Percentiles rank a stretch among this genome's conserved stretches.
Evolutionary conservation across 2,329 filamentous ascomycete species (phyloP).

Genomic region (Fusarium palustre): DNA sequence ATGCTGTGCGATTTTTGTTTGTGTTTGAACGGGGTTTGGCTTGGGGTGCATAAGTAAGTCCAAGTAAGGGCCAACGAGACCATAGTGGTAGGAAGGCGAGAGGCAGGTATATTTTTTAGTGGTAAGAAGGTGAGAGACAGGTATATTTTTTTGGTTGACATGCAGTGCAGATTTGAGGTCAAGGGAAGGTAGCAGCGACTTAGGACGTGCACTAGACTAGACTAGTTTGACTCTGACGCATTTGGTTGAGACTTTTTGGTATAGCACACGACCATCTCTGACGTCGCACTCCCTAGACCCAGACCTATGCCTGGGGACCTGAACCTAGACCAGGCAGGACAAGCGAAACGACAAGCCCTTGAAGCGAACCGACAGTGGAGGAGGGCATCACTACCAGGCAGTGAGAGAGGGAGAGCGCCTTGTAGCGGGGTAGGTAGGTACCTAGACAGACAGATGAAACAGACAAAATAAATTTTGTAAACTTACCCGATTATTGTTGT

Average conservation of each 20-base stretch:
- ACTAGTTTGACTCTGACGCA: constrained; percentile 45
- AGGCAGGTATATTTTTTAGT: not conserved
- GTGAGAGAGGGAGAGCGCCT: not conserved
- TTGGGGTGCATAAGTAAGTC: constrained; percentile 29
- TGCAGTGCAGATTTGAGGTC: constrained; percentile 34
- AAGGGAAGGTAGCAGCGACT: constrained; percentile 46
- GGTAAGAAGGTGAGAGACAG: not conserved
- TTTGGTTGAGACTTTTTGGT: constrained; percentile 47
- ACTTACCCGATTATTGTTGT: not conserved
- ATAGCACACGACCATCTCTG: constrained; percentile 52
- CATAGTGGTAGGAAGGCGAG: not conserved
- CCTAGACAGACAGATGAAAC: not conserved
- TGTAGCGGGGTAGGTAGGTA: not conserved
- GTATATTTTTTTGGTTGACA: constrained; percentile 32
- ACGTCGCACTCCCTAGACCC: constrained; percentile 49
- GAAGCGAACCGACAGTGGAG: not conserved
- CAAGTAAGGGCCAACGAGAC: constrained; percentile 18
- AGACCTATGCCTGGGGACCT: constrained; percentile 3
- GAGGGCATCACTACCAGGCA: not conserved
- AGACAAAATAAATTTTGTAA: not conserved
- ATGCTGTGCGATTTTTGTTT: constrained; percentile 36
- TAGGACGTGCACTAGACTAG: constrained; percentile 49
- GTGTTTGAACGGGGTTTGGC: constrained; percentile 25
- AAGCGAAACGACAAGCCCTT: not conserved
- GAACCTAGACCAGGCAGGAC: not conserved